Conservation (phyloP, 2,329 filamentous ascomycete genomes). For the Fusarium clavum region DNA sequence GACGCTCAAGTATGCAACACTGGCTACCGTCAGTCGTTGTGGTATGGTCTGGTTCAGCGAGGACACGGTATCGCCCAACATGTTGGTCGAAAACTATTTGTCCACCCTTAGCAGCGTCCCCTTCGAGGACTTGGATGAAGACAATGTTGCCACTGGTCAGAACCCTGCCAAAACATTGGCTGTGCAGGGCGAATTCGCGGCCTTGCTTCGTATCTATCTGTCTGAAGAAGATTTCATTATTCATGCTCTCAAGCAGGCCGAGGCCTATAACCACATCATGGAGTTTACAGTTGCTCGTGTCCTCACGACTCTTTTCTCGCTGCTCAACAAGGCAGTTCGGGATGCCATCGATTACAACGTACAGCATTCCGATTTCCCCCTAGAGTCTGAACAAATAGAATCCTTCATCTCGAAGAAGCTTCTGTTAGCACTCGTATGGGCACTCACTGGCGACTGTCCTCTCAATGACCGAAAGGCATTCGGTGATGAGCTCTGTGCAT, state of each 20-base stretch:
- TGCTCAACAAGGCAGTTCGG: slow-evolving; percentile 93
- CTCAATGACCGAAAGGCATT: slow-evolving; percentile 88
- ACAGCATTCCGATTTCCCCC: slow-evolving; percentile 92
- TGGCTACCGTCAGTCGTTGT: slow-evolving; percentile 98
- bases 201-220: slow-evolving; percentile 80
- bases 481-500: slow-evolving; percentile 83
- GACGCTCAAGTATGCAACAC: slow-evolving; percentile 94
- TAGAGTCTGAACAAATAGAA: slow-evolving; percentile 91
- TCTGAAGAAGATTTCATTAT: slow-evolving; percentile 83
- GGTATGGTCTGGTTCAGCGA: slow-evolving; percentile 99
- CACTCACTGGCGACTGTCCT: slow-evolving; percentile 93
- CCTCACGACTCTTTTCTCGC: slow-evolving; percentile 91
- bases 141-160: slow-evolving; percentile 80
- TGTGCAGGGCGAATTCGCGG: slow-evolving; percentile 82
- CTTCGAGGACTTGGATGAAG: slow-evolving; percentile 96
- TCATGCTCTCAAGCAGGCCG: slow-evolving; percentile 80
- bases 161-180: slow-evolving; percentile 81
- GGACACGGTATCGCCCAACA: slow-evolving; percentile 90
- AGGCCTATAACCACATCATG: slow-evolving; percentile 95
- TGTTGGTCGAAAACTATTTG: slow-evolving; percentile 94
- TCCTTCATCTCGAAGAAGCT: slow-evolving; percentile 93
- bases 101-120: slow-evolving; percentile 82
- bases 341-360: slow-evolving; percentile 96
- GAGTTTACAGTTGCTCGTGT: slow-evolving; percentile 93
- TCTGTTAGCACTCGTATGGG: slow-evolving; percentile 92